phyloP scores from a whole-genome alignment of 2,329 filamentous ascomycete species.

The Phaeosphaeriaceae sp. region DNA sequence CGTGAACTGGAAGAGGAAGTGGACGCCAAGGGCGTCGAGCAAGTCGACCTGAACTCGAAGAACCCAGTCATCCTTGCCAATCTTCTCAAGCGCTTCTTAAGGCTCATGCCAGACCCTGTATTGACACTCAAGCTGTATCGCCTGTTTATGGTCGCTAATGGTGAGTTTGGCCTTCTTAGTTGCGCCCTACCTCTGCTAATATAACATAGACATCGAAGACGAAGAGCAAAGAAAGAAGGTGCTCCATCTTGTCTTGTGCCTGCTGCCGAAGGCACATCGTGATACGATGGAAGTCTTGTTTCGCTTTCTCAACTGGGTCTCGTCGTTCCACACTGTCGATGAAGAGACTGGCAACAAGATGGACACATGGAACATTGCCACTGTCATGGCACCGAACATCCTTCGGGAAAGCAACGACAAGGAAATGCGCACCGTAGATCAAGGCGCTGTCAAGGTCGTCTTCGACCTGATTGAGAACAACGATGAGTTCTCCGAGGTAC shows the following conservation, averaged over 20 bases:
- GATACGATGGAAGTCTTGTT: constrained; percentile 96
- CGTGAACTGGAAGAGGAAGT: constrained; percentile 86
- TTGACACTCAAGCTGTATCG: constrained; percentile 94
- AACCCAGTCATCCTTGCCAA: constrained; percentile 94
- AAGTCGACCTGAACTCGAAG: constrained; percentile 85
- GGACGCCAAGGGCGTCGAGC: constrained; percentile 83
- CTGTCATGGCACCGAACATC: constrained; percentile 96
- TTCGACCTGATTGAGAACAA: constrained; percentile 91
- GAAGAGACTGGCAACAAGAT: constrained; percentile 98
- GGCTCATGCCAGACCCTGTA: constrained; percentile 91
- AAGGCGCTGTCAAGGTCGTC: constrained; percentile 91
- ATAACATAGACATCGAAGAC: constrained; percentile 71
- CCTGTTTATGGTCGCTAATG: constrained; percentile 88
- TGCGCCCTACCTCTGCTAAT: constrained; percentile 18
- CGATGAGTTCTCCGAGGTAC: constrained; percentile 95
- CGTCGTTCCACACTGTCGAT: constrained; percentile 95
- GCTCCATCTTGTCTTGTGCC: constrained; percentile 87
- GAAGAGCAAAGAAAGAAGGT: constrained; percentile 82
- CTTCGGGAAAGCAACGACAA: constrained; percentile 70
- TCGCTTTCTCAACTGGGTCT: constrained; percentile 95
- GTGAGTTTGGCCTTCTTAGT: constrained; percentile 50
- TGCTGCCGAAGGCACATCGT: constrained; percentile 89
- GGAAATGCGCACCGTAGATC: constrained; percentile 75
- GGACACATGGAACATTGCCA: constrained; percentile 97
- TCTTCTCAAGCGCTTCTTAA: constrained; percentile 90